phyloP scores from a whole-genome alignment of 2,329 filamentous ascomycete genomes.

The Arachnopeziza araneosa region DNA sequence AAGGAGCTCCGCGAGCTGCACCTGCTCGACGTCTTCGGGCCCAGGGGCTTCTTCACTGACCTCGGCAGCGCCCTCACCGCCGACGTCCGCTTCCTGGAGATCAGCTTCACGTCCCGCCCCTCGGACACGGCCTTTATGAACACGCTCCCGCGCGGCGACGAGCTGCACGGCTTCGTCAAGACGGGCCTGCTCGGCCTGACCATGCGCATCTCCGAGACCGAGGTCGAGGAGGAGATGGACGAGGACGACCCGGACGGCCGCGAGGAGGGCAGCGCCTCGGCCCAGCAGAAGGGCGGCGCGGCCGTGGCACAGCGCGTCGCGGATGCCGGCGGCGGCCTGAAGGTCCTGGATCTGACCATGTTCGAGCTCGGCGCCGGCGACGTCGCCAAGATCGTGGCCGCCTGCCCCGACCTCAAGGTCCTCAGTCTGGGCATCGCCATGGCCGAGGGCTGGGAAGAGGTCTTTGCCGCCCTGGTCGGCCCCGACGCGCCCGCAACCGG shows the following conservation, averaged over 20 bases:
- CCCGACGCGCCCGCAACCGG: constrained; percentile 5
- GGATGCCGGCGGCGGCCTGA: constrained; percentile 21
- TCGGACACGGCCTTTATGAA: constrained; percentile 24
- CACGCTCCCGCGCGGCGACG: constrained; percentile 8
- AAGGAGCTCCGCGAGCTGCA: constrained; percentile 37
- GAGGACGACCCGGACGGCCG: constrained; percentile 24
- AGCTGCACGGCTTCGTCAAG: constrained; percentile 13
- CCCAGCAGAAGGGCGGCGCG: constrained; percentile 5
- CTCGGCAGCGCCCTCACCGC: constrained; percentile 17
- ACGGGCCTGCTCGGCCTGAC: constrained; percentile 14
- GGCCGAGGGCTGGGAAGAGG: constrained; percentile 23
- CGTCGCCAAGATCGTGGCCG: constrained; percentile 31
- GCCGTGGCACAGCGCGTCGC: constrained; percentile 13
- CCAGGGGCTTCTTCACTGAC: constrained; percentile 35
- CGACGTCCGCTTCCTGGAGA: constrained; percentile 33
- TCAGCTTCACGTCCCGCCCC: constrained; percentile 42
- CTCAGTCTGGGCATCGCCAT: constrained; percentile 34
- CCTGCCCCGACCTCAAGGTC: constrained; percentile 34
- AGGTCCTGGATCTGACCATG: constrained; percentile 33
- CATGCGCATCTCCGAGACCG: constrained; percentile 13
- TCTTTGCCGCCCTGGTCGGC: constrained; percentile 7
- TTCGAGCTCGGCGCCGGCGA: constrained; percentile 35
- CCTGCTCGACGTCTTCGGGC: constrained; percentile 42
- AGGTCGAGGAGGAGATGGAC: constrained; percentile 14
- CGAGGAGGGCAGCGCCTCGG: constrained; percentile 15